Base-by-base conservation (phyloP, 805 yeast genomes). In the Spathaspora boniae region DNA sequence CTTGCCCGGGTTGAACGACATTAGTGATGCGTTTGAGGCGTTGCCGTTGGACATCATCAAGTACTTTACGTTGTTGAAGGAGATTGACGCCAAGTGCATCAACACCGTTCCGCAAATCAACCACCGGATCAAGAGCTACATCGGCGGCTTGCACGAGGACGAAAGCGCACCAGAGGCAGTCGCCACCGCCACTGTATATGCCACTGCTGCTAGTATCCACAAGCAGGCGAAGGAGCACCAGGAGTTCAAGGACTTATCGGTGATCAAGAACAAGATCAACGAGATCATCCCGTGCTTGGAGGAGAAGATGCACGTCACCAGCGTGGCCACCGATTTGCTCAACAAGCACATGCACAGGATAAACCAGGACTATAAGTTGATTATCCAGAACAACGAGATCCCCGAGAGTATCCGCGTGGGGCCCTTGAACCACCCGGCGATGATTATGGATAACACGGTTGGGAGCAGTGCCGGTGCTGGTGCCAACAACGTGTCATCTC, bases 281-380 rank as follows among this genome's bases (percentile, higher is more conserved):
- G 95, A 86, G 39, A 69, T 91, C 37, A 78, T 91, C 67, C 97
- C 98, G 1, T 86, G 96, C 42, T 62, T 91, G 37, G 98, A 91
- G 55, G 97, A 93, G 56, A 93, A 93, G 60, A 87, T 93, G 94
- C 97, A 91, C 57, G 96, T 93, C 27, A 91, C 97, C 4, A 82
- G 91, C 1, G 81, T 86, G 26, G 96, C 97, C 16, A 74, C 86
- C 20, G 97, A 89, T 48, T 72, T 81, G 9, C 72, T 88, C 30
- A 63, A 71, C 20, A 77, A 80, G 40, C 84, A 86, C 50, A 62
- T 86, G 37, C 72, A 69, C 34, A 70, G 97, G 34, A 71, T 93
- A 44, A 85, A 89, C 53, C 77, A 82, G 46, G 95, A 86, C 52
- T 89, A 78, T 64, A 84, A 83, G 31, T 66, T 82, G 31, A 83